Percentiles rank a stretch among this genome's conserved stretches.
Conservation (phyloP, 768 basidiomycete species). For the Punctularia strigosozonata region DNA sequence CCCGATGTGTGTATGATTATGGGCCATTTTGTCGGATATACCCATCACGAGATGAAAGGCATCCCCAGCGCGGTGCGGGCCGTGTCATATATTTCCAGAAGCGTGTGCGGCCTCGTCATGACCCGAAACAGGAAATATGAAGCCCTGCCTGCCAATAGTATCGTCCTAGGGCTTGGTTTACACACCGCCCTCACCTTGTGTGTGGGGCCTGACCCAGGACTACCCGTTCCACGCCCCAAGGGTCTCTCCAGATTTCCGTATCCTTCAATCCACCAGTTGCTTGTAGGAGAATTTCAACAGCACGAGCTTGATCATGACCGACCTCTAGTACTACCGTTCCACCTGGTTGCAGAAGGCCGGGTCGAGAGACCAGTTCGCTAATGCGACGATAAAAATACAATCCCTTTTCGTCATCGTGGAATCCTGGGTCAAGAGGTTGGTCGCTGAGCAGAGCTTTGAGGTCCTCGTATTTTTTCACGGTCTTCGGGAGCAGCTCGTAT, state of each 20-base stretch:
- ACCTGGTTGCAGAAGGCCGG: slow-evolving; percentile 37
- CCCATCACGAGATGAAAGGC: too few species aligned
- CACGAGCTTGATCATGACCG: slow-evolving; percentile 57
- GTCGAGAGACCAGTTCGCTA: slow-evolving; percentile 39
- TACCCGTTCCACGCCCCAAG: slow-evolving; percentile 65
- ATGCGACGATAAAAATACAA: slow-evolving; percentile 69
- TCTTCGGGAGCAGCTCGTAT: slow-evolving; percentile 49
- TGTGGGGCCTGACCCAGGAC: slow-evolving; percentile 52
- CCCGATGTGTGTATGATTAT: too few species aligned
- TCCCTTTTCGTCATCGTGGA: slow-evolving; percentile 26
- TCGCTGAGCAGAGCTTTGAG: slow-evolving; percentile 73
- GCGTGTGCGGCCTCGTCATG: too few species aligned
- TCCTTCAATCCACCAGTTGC: slow-evolving; percentile 29
- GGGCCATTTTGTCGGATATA: too few species aligned
- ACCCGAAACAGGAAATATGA: too few species aligned
- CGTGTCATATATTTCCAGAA: too few species aligned
- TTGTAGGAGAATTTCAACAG: slow-evolving; percentile 48
- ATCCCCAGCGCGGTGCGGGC: too few species aligned
- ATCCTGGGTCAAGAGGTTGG: too few species aligned
- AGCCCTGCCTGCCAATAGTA: too few species aligned
- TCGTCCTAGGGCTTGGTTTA: too few species aligned
- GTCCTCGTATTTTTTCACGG: slow-evolving; percentile 75
- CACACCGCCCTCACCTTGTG: too few species aligned
- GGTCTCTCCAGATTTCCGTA: slow-evolving; percentile 69
- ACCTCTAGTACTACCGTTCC: slow-evolving; percentile 71